These are phyloP conservation scores for Fibroporia radiculosa DNA, from an alignment of 768 basidiomycete genomes.

Conservation along the genomic window DNA sequence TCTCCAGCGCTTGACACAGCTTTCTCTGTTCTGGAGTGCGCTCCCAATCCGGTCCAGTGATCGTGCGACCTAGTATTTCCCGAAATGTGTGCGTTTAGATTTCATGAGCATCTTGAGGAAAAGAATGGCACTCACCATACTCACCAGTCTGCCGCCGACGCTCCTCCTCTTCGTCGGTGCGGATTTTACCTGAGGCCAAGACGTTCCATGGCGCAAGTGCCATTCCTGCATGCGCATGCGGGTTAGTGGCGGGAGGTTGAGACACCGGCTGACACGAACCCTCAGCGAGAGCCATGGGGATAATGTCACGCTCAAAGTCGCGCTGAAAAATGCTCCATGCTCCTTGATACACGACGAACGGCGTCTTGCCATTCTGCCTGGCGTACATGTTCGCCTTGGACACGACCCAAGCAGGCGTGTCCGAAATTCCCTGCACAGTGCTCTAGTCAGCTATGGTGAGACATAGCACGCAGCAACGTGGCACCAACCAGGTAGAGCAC, in stretches of 20 bases:
- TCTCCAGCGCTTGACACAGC: slow-evolving; percentile 38
- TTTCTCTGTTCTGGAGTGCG: slow-evolving; percentile 37
- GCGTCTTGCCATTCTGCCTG: slow-evolving; percentile 28
- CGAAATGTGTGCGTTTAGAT: not conserved
- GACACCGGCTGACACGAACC: slow-evolving; percentile 16
- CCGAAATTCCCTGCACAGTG: slow-evolving; percentile 17
- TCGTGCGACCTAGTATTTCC: slow-evolving; percentile 27
- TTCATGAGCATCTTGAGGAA: not conserved
- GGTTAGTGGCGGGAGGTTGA: not conserved
- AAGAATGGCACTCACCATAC: not conserved
- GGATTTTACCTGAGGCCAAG: slow-evolving; percentile 13
- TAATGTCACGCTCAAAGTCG: slow-evolving; percentile 32
- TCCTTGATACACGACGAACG: slow-evolving; percentile 28
- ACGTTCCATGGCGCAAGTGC: slow-evolving; percentile 19
- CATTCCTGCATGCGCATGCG: slow-evolving; percentile 8
- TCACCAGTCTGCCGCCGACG: slow-evolving; percentile 19
- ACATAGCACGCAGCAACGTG: not conserved
- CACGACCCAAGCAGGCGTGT: slow-evolving; percentile 31
- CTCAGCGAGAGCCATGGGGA: slow-evolving; percentile 28
- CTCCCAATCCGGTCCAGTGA: slow-evolving; percentile 30
- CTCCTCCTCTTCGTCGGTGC: slow-evolving; percentile 19
- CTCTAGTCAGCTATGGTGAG: not conserved
- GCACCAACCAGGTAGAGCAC: slow-evolving; percentile 27
- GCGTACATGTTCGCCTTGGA: slow-evolving; percentile 34
- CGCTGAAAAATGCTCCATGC: slow-evolving; percentile 28